These are phyloP conservation scores for Udeniomyces megalosporus DNA, from an alignment of 768 basidiomycete species.

Conservation along the genomic window DNA sequence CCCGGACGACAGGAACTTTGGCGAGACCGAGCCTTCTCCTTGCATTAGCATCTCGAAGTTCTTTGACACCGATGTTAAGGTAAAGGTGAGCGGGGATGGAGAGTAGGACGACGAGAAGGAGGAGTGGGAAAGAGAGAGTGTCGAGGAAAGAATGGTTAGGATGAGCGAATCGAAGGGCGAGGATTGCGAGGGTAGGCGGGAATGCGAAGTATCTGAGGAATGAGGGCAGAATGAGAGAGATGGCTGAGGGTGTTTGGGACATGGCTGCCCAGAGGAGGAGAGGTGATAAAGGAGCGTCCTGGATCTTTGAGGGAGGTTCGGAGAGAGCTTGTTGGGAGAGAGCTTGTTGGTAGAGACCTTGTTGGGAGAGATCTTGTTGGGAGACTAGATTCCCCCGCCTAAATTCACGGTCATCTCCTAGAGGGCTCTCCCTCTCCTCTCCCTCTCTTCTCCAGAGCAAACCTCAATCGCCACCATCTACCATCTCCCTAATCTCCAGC, in stretches of 20 bases:
- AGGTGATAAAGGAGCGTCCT: no score
- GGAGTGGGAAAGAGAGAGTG: background rate
- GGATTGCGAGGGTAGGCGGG: background rate
- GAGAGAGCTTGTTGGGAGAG: no score
- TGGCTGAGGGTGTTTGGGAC: background rate
- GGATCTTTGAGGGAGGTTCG: no score
- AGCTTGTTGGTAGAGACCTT: no score
- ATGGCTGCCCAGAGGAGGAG: no score
- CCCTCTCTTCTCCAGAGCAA: no score
- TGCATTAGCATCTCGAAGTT: background rate
- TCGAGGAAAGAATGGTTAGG: background rate
- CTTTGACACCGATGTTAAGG: background rate
- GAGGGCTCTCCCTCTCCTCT: no score
- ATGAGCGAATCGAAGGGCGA: background rate
- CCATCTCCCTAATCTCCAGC: no score
- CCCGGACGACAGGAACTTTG: background rate
- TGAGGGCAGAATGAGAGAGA: background rate
- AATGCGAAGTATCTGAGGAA: background rate
- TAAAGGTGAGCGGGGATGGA: background rate
- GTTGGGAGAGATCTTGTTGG: no score
- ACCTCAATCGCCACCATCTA: no score
- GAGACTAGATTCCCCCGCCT: no score
- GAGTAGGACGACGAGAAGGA: background rate
- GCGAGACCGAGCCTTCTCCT: background rate
- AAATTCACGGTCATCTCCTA: no score